Conservation (phyloP, 1,284 basidiomycete species). For the Boletellus dicymbophilus region DNA sequence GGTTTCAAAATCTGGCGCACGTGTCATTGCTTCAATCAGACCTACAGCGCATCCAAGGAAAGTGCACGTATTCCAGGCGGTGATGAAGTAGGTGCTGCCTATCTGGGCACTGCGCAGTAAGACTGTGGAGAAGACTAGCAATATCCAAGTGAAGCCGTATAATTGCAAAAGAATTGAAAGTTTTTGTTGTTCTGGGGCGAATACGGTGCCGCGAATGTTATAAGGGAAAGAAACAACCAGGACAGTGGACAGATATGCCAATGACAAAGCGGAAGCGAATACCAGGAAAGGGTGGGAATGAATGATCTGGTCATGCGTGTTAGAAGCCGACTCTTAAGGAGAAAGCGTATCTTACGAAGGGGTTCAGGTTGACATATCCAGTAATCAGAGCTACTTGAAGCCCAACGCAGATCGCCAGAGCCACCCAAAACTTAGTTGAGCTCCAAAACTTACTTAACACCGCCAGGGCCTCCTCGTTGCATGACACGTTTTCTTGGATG, state of each 20-base stretch:
- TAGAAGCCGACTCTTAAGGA: background rate
- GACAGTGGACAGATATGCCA: conserved; percentile 47
- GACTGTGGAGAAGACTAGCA: conserved; percentile 52
- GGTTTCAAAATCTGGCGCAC: conserved; percentile 21
- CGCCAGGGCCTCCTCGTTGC: conserved; percentile 9
- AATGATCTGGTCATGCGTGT: conserved; percentile 47
- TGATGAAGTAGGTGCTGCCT: conserved; percentile 58
- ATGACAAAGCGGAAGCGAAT: conserved; percentile 46
- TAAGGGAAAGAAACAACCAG: conserved; percentile 23
- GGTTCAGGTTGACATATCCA: conserved; percentile 56
- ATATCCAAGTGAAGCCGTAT: conserved; percentile 57
- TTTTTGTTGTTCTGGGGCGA: conserved; percentile 41
- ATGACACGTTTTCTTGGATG: conserved; percentile 6
- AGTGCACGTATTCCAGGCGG: conserved; percentile 54
- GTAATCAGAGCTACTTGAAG: conserved; percentile 50
- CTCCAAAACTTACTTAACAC: conserved; percentile 36
- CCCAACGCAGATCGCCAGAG: conserved; percentile 45
- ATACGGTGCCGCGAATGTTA: conserved; percentile 9
- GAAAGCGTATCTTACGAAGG: conserved; percentile 51
- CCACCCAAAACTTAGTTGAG: conserved; percentile 61
- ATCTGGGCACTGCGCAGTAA: conserved; percentile 43
- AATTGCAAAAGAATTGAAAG: conserved; percentile 46
- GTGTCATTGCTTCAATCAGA: conserved; percentile 39
- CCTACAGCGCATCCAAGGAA: conserved; percentile 50
- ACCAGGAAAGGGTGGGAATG: conserved; percentile 60